Percentiles rank a stretch among this genome's conserved stretches.
These are phyloP conservation scores for Francoa sonchifolia DNA, from an alignment of 441 rosid genomes.

Conservation along the genomic window DNA sequence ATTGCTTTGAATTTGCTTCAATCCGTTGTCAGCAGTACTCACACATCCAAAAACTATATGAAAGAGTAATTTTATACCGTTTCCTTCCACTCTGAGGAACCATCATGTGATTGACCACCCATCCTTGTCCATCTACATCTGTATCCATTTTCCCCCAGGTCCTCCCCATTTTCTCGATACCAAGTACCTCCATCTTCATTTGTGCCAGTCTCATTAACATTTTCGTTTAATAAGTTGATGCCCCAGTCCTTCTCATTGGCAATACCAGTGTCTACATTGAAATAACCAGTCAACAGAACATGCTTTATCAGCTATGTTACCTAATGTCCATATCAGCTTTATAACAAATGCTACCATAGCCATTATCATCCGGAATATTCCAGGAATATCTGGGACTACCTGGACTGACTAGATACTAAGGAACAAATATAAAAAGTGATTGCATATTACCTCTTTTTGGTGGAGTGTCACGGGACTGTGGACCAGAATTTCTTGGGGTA, in stretches of 20 bases:
- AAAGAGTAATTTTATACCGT: constrained; percentile 38
- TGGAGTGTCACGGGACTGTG: constrained; percentile 87
- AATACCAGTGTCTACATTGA: constrained; percentile 76
- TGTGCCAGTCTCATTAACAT: constrained; percentile 70
- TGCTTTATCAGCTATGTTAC: constrained; percentile 6
- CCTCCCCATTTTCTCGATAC: constrained; percentile 87
- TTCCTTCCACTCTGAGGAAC: constrained; percentile 89
- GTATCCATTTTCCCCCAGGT: constrained; percentile 70
- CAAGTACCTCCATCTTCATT: constrained; percentile 91
- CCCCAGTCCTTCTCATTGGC: constrained; percentile 99
- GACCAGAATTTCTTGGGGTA: constrained; percentile 71
- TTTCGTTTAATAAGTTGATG: constrained; percentile 66
- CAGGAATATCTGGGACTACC: neutral
- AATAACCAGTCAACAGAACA: constrained; percentile 7
- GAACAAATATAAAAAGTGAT: neutral
- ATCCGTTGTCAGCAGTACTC: constrained; percentile 8
- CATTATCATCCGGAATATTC: neutral
- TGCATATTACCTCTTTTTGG: constrained; percentile 70
- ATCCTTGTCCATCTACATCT: constrained; percentile 93
- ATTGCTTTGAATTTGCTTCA: constrained; percentile 9
- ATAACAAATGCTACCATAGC: no score
- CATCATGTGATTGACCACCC: constrained; percentile 78
- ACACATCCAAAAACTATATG: constrained; percentile 8
- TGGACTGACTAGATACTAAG: neutral
- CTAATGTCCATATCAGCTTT: no score